phyloP scores from a whole-genome alignment of 345 rosid species.

The Salix exigua region DNA sequence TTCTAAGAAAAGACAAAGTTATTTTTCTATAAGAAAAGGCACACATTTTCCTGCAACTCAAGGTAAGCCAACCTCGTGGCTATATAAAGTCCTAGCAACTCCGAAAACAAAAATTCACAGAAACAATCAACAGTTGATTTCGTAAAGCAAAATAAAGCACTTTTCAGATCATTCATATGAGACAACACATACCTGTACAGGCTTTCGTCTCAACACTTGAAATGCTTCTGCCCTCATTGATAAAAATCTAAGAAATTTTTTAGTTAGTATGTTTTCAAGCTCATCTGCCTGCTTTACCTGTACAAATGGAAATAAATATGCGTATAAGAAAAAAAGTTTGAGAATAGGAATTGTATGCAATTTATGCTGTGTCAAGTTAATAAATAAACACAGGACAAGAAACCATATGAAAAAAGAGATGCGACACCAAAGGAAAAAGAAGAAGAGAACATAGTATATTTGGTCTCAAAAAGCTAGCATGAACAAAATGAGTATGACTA shows the following conservation, averaged over 20 bases:
- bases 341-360: background rate
- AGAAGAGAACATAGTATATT: background rate
- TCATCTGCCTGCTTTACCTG: conserved; percentile 98
- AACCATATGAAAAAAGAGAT: background rate
- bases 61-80: background rate
- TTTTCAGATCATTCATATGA: conserved; percentile 8
- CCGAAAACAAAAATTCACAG: conserved; percentile 1
- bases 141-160: conserved; percentile 2
- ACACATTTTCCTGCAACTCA: no score
- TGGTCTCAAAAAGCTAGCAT: background rate
- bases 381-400: background rate
- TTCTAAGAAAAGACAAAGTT: no score
- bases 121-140: conserved; percentile 2
- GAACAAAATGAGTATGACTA: background rate
- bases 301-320: conserved; percentile 7
- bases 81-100: background rate
- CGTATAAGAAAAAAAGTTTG: background rate
- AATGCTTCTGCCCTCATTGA: conserved; percentile 99
- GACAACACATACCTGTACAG: conserved; percentile 60
- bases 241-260: conserved; percentile 88
- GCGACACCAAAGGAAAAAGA: background rate
- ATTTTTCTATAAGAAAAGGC: no score
- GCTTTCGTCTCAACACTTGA: conserved; percentile 93
- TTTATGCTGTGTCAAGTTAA: background rate
- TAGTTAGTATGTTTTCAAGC: conserved; percentile 88